Evolutionary conservation across 108 stramenopile genomes (phyloP), one percentile per base, ranked within the genome.

Genomic region (Cylindrotheca closterium): DNA sequence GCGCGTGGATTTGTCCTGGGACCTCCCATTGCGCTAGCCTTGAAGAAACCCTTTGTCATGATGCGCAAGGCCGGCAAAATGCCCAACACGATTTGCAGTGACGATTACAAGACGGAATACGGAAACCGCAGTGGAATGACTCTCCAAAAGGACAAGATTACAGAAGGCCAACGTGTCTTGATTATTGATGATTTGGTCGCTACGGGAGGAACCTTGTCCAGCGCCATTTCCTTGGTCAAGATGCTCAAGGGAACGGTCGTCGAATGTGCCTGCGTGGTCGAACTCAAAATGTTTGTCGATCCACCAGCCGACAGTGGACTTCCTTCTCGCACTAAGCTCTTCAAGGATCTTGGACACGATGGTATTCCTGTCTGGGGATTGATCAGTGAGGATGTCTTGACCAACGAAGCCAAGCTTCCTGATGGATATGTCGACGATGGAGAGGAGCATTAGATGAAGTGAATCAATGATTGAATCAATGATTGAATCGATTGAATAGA

Each of bases 161-260:
- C 75, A 58, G 47, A 83, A 42, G 96, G 96, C 23, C 70, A 95
- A 32, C 79, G 89, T 33, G 96, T 98, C 3, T 79, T 99, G 55
- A 86, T 99, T 34, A 90, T 99, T 69, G 98, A 99, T 71, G 98
- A 99, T 68, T 77, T 99, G 62, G 96, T 99, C 7, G 98, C 98
- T 2, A 99, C 98, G 4, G 98, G 98, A 23, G 98, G 98, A 24
- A 99, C 97, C n/a, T 69, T 93, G 42, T 59, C 69, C 10, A 82
- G 82, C 49, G 88, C 89, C 15, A 83, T 94, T 66, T 66, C 72
- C 19, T 66, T 90, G 46, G 89, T 94, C 3, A 86, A 94, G 66
- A 73, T 82, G 78, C 67, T 87, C 45, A 84, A 77, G 0, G 90
- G 88, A 15, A 79, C 47, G 10, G 90, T 91, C 10, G 93, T 94